Evolutionary conservation across 352 stramenopile genomes (phyloP).

Genomic region (Blastocystis sp.): DNA sequence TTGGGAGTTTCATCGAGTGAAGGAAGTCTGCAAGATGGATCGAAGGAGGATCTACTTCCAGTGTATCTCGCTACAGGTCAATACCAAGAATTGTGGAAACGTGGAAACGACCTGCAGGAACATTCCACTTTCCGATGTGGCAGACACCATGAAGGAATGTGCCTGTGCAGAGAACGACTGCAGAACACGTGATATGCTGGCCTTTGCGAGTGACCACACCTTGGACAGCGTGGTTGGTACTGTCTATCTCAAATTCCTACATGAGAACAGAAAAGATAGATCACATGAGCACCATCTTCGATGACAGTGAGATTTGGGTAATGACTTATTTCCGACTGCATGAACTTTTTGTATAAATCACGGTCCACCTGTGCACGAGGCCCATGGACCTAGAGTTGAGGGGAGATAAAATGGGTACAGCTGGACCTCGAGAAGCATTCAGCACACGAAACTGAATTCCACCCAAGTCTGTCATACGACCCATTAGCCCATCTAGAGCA

Average conservation of each 20-base stretch:
- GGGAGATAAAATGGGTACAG: slow-evolving; percentile 65
- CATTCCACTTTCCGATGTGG: slow-evolving; percentile 83
- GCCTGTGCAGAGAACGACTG: slow-evolving; percentile 89
- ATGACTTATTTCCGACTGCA: slow-evolving; percentile 75
- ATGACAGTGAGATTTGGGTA: slow-evolving; percentile 82
- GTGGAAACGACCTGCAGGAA: slow-evolving; percentile 85
- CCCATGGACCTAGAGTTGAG: slow-evolving; percentile 68
- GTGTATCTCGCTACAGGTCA: slow-evolving; percentile 8
- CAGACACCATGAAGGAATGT: slow-evolving; percentile 93
- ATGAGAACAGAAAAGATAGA: neutral
- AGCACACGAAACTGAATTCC: slow-evolving; percentile 95
- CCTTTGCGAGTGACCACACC: slow-evolving; percentile 64
- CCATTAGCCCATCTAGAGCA: slow-evolving; percentile 93
- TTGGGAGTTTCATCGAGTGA: slow-evolving; percentile 33
- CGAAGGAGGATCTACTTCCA: slow-evolving; percentile 83
- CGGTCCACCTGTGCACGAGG: slow-evolving; percentile 90
- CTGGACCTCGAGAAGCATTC: slow-evolving; percentile 85
- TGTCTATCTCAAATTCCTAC: slow-evolving; percentile 59
- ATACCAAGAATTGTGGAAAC: slow-evolving; percentile 60
- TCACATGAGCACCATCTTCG: slow-evolving; percentile 82
- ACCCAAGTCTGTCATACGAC: slow-evolving; percentile 82
- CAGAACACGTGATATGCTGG: slow-evolving; percentile 69
- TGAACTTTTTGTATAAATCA: slow-evolving; percentile 88
- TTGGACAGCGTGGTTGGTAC: slow-evolving; percentile 64
- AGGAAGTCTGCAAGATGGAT: slow-evolving; percentile 82